Base-by-base conservation (phyloP, 2,329 filamentous ascomycete genomes). In the Aspergillus brasiliensis region DNA sequence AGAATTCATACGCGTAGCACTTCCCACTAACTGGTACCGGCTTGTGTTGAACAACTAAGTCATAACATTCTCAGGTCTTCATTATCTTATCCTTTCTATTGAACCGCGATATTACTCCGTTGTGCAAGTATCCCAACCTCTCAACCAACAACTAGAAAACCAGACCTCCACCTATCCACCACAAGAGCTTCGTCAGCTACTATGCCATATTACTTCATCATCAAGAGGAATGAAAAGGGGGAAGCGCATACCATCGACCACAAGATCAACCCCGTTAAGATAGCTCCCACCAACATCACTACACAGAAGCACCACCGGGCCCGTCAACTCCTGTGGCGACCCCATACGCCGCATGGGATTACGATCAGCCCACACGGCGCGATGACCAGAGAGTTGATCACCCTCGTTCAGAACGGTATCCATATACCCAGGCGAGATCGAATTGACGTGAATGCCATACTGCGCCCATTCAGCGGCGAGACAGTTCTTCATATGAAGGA, bases 361-460 rank as follows among this genome's bases (percentile, higher is more conserved):
- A 59, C 85, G 75, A 37, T 75, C 77, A 23, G 79, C 78, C 88
- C 87, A 90, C 1, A 81, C 78, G 37, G 75, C 76, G 59, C 84
- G 78, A 42, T 81, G 82, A 27, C 79, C 78, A 8, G 79, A 80
- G 49, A 90, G 70, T 1, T 83, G 84, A 2, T 83, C 81, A 0
- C 87, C 87, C 63, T 87, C 86, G 67, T 91, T 92, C 51, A 92
- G 75, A 8, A 90, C 84, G 2, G 88, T 91, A 69, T 91, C 88
- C 86, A 92, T 91, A 67, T 92, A 92, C 1, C 89, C 89, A 0
- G 90, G 90, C 31, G 82, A 86, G 47, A 92, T 81, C 15, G 81
- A 84, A 66, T 92, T 92, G 6, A 90, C 87, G 2, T 87, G 77
- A 62, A 92, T 90, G 0, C 90, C 89, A 69, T 88, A 83, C 2